Evolutionary conservation across 2,329 filamentous ascomycete species (phyloP), one percentile per base, ranked within the genome.

Genomic region (Fusarium sp.): DNA sequence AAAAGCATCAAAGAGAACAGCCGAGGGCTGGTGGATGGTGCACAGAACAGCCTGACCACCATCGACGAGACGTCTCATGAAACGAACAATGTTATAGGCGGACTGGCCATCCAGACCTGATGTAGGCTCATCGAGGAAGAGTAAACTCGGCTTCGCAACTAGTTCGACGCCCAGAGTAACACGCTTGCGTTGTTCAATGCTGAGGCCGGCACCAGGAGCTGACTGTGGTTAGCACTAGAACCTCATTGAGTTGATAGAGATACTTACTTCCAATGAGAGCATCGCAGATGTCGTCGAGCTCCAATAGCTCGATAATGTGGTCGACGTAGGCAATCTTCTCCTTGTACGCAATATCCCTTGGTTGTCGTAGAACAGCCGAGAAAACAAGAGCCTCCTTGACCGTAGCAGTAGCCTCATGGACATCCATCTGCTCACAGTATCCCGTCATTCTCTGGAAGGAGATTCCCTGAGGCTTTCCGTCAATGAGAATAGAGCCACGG

Each of bases 131-230:
- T 93, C 91, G 9, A 93, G 81, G 84, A 93, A 93, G 6, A 93
- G 84, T 1, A 93, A 82, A 0, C 91, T 85, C 0, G 91, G 91
- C 75, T 92, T 92, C 2, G 91, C 91, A n/a, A 91, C 91, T 6
- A 94, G 81, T 73, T 94, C 92, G 1, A 93, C 91, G 56, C 90
- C 92, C 40, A 93, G 92, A 0, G 92, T 93, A 2, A 93, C 83
- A 33, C 92, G 87, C 83, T 93, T 93, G 5, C 86, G 79, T 73
- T 89, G 85, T 17, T 87, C 87, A 10, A 87, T 85, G 7, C 83
- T 86, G 22, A 88, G 82, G 3, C 85, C 82, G 38, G 84, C 83
- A 4, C 87, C 87, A 33, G 74, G 62, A 36, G 35, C 69, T 73
- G 17, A 2, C 61, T 51, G 24, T 5, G 4, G 20, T 57, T n/a